Base-by-base conservation (phyloP, 345 rosid species). In the Erysimum cheiranthoides region DNA sequence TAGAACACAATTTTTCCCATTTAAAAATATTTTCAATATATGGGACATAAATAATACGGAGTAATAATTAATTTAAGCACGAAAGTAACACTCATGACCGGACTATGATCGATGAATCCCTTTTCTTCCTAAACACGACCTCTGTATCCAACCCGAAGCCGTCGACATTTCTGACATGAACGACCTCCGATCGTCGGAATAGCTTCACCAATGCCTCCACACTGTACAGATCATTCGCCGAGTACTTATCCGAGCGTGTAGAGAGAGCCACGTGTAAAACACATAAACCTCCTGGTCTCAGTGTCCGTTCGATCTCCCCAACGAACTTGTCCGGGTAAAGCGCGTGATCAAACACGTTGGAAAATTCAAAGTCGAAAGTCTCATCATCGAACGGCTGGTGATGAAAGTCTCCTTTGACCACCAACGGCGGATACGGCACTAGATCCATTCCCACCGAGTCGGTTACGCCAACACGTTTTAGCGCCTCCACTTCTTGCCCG, bases 301-400 rank as follows among this genome's bases (percentile, higher is more conserved):
- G 53, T 75, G 98, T 91, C 82, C 96, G 83, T 79, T 93, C 91
- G 63, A 88, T 86, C 90, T 93, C 98, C 43, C 72, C 80, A 14
- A 87, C 93, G 71, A 93, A 93, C 83, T 79, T 85, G 1, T 79
- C 77, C 80, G 93, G 97, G 60, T 82, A 87, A 40, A 89, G 89
- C 73, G 97, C 98, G 78, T 91, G 97, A 66, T 93, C 98, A 39
- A 93, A 93, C 85, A 89, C 93, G 87, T 93, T 93, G 0, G 98
- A 93, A 86, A 93, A 91, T 65, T 93, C 97, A 40, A 93, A 91
- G 57, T 91, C 92, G 53, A 89, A 93, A 11, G 85, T 86, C 60
- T 75, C 90, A 67, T 89, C 79, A 8, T 64, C 78, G 76, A 93
- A 93, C 53, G 96, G 97, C 82, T 91, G 97, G 3, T 57, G 67